Evolutionary conservation across 192 early-diverging fungal genomes (phyloP), one percentile per base, ranked within the genome.

Genomic region (Backusella luteola): DNA sequence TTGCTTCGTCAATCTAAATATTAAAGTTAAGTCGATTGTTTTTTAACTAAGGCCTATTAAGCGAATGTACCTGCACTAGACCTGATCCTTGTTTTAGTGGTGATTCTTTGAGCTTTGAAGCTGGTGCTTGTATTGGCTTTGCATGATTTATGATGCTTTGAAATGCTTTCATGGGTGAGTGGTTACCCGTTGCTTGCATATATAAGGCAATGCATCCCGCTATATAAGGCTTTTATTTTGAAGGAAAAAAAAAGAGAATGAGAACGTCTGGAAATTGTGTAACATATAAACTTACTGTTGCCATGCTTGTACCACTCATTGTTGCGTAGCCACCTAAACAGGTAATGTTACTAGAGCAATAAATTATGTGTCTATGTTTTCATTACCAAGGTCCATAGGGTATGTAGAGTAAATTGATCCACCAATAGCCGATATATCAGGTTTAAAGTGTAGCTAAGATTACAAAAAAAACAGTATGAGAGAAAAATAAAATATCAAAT

Each of bases 241-340:
- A 52, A 21, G 19, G 42, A n/a, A 59, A 72, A 44, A 38, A 39
- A 39, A 12, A 39, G 38, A 39, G 14, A 66, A 35, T 41, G 29
- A 46, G 35, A 42, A 74, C 38, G 1, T 36, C 26, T 26, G 36
- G 59, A 39, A 29, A 26, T 6, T 52, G 15, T 69, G 35, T 39
- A 69, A 63, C 35, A n/a, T 53, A 5, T 5, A 19, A 44, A 44
- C 44, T 77, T 77, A 77, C 76, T 17, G 88, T 81, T 19, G 89
- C 89, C 90, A 90, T 90, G 66, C 84, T 86, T 5, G 87, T 88
- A 42, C 89, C 90, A 66, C 80, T 84, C 68, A 80, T 42, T 66
- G 79, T 39, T 9, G 73, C 46, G 66, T 88, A 88, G 11, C 73
- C 42, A 41, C 88, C 85, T 49, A 73, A n/a, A 26, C 34, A 36